These are phyloP conservation scores for Cystobasidiaceae sp. DNA, from an alignment of 1,284 basidiomycete species.

Conservation along the genomic window DNA sequence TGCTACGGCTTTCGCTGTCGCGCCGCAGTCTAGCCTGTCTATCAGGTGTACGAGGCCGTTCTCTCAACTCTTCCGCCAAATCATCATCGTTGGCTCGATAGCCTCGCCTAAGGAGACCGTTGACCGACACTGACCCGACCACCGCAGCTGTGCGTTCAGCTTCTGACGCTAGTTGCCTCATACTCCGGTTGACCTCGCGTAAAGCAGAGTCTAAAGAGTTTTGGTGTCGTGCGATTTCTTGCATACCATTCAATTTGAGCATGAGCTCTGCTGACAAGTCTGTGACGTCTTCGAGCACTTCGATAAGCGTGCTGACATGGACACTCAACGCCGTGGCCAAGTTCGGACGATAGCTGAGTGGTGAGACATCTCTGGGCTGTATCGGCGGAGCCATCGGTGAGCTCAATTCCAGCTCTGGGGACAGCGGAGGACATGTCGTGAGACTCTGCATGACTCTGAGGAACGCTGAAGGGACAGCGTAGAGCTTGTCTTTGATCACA, in stretches of 20 bases:
- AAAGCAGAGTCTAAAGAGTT: too few species aligned
- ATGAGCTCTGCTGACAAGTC: background rate
- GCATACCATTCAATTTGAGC: too few species aligned
- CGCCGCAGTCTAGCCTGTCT: too few species aligned
- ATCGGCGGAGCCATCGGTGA: background rate
- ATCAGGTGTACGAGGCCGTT: too few species aligned
- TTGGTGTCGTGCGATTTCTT: too few species aligned
- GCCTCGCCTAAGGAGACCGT: too few species aligned
- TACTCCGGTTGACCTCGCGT: too few species aligned
- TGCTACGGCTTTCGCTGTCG: background rate
- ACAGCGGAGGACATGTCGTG: background rate
- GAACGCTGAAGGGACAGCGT: constrained; percentile 60
- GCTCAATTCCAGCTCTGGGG: background rate
- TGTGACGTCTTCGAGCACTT: constrained; percentile 10
- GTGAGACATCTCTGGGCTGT: background rate
- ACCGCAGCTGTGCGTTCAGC: too few species aligned
- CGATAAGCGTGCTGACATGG: background rate
- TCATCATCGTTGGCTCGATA: too few species aligned
- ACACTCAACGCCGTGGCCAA: background rate
- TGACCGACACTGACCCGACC: too few species aligned
- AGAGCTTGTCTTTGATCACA: constrained; percentile 60
- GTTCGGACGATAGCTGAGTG: background rate
- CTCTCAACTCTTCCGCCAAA: too few species aligned
- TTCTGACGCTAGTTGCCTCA: too few species aligned
- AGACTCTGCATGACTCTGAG: constrained; percentile 50